These are phyloP conservation scores for Diaporthe vexans DNA, from an alignment of 2,329 filamentous ascomycete species.

Conservation along the genomic window DNA sequence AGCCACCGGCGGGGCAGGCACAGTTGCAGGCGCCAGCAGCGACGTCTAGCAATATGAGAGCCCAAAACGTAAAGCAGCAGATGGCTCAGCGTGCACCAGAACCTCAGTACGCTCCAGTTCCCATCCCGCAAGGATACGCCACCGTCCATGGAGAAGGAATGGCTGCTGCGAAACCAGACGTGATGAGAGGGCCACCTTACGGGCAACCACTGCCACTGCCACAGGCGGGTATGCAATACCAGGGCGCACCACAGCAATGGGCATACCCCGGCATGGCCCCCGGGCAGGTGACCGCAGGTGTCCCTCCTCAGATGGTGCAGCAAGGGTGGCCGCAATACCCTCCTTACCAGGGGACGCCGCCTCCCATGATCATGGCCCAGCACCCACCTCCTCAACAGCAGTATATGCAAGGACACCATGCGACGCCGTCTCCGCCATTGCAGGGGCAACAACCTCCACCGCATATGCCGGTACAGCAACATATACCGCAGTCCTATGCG, in stretches of 20 bases:
- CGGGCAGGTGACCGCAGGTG: conserved; percentile 27
- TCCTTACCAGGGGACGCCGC: conserved; percentile 37
- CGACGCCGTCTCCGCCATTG: conserved; percentile 16
- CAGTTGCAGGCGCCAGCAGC: conserved; percentile 21
- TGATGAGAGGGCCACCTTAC: conserved; percentile 21
- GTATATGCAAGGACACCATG: conserved; percentile 33
- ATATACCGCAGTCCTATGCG: neutral
- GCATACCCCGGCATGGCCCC: conserved; percentile 36
- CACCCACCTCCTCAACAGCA: conserved; percentile 40
- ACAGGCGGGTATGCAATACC: conserved; percentile 42
- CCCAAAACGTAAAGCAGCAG: conserved; percentile 39
- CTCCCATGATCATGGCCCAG: conserved; percentile 34
- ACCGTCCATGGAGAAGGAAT: conserved; percentile 55
- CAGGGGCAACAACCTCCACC: conserved; percentile 34
- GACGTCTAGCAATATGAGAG: conserved; percentile 14
- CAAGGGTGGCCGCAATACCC: conserved; percentile 40
- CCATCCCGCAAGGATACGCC: conserved; percentile 55
- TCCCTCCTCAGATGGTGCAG: conserved; percentile 37
- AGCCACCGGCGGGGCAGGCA: conserved; percentile 14
- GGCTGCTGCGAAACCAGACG: conserved; percentile 49
- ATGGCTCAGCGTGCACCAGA: conserved; percentile 44
- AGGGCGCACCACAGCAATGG: conserved; percentile 39
- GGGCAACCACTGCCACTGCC: conserved; percentile 44
- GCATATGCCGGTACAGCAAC: conserved; percentile 29
- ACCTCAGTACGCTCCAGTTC: conserved; percentile 54